A percentile compares a stretch with the other conserved stretches of the same genome.
Evolutionary conservation across 352 stramenopile species (phyloP).

Genomic region (Thraustochytrium sp.): DNA sequence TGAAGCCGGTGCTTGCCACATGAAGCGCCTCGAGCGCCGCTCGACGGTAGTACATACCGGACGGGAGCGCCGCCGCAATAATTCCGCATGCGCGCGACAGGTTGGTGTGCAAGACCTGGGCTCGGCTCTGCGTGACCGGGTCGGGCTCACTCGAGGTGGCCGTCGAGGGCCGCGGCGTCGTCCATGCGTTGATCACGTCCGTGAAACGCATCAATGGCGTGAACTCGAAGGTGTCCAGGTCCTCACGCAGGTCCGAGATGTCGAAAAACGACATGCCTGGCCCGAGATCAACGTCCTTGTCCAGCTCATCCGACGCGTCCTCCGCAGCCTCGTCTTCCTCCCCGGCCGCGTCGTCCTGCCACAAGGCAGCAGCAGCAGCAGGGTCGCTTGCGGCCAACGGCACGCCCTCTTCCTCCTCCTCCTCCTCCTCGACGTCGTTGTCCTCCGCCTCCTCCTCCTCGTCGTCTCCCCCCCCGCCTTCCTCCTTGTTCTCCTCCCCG

Average conservation of each 20-base stretch:
- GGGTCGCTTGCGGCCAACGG: background rate
- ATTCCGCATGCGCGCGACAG: background rate
- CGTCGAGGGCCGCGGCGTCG: background rate
- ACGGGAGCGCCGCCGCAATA: background rate
- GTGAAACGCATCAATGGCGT: conserved; percentile 2
- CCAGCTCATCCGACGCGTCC: background rate
- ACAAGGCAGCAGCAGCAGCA: too few relatives aligned
- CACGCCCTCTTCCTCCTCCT: background rate
- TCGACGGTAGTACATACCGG: background rate
- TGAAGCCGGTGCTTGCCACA: background rate
- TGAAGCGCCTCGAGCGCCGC: background rate
- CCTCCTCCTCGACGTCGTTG: background rate
- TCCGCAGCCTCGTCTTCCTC: background rate
- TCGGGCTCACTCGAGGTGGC: background rate
- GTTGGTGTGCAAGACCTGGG: background rate
- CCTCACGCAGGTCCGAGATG: background rate
- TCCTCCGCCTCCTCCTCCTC: background rate
- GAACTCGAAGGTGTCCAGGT: background rate
- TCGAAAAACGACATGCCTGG: background rate
- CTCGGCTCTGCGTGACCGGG: background rate
- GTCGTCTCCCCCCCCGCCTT: background rate
- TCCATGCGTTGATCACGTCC: background rate
- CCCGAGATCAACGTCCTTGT: background rate
- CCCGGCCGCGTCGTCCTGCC: background rate
- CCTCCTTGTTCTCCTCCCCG: too few relatives aligned